phyloP scores from a whole-genome alignment of 2,329 filamentous ascomycete species.

The Xylariaceae sp. region DNA sequence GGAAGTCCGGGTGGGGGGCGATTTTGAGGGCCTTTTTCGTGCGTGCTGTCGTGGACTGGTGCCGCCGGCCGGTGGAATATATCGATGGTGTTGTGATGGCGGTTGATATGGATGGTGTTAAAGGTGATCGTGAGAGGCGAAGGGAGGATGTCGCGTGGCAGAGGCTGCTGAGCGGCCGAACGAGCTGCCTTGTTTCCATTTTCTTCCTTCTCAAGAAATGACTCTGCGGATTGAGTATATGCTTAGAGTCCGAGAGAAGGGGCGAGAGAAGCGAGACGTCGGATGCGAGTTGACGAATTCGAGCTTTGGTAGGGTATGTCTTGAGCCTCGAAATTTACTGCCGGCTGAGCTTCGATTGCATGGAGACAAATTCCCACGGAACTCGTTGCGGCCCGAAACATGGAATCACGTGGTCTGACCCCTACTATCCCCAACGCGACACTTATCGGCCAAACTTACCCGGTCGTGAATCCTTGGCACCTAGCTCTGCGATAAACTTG shows the following conservation, averaged over 20 bases:
- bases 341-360: constrained; percentile 5
- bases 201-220: not conserved
- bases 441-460: not conserved
- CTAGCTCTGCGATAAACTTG: no score
- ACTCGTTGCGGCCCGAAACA: constrained; percentile 12
- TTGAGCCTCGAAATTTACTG: no score
- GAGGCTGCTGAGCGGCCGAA: constrained; percentile 20
- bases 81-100: constrained; percentile 23
- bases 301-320: not conserved
- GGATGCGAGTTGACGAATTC: no score
- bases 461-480: no score
- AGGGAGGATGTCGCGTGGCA: constrained; percentile 6
- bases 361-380: constrained; percentile 17
- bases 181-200: constrained; percentile 27
- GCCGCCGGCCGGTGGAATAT: constrained; percentile 33
- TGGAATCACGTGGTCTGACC: not conserved
- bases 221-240: not conserved
- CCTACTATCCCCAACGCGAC: not conserved
- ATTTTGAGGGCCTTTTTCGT: constrained; percentile 57
- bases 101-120: constrained; percentile 2
- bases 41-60: constrained; percentile 49
- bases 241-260: not conserved
- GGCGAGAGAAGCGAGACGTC: not conserved
- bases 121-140: not conserved
- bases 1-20: constrained; percentile 58